Conservation (phyloP, 2,329 filamentous ascomycete genomes). For the Aureobasidium sp. region DNA sequence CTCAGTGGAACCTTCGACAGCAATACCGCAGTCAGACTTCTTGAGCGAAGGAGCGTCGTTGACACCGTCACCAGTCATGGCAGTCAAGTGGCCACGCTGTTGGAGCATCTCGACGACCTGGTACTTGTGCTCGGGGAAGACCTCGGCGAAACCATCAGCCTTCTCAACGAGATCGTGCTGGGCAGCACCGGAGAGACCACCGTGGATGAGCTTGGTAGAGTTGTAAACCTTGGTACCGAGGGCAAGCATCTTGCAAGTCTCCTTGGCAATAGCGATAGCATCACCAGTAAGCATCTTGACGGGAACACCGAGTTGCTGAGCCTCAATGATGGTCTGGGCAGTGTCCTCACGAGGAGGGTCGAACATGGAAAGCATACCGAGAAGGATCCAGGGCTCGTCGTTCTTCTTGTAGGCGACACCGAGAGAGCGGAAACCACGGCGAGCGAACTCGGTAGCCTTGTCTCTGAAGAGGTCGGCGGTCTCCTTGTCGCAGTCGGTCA, state of each 20-base stretch:
- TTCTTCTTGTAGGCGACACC: slow-evolving; percentile 75
- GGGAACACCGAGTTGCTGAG: slow-evolving; percentile 66
- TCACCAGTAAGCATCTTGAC: slow-evolving; percentile 81
- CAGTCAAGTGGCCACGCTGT: slow-evolving; percentile 64
- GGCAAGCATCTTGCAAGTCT: slow-evolving; percentile 76
- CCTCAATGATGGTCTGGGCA: slow-evolving; percentile 69
- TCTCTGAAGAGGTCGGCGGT: slow-evolving; percentile 60
- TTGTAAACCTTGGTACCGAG: slow-evolving; percentile 77
- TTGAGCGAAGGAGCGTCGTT: slow-evolving; percentile 68
- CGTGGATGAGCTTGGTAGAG: slow-evolving; percentile 69
- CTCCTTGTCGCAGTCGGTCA: slow-evolving; percentile 61
- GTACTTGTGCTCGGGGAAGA: slow-evolving; percentile 71
- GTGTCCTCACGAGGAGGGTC: slow-evolving; percentile 73
- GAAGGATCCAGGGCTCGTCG: slow-evolving; percentile 64
- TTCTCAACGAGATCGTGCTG: slow-evolving; percentile 72
- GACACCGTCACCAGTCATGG: slow-evolving; percentile 72
- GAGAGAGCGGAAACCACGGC: slow-evolving; percentile 72
- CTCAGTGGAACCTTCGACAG: slow-evolving; percentile 64
- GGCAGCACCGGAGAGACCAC: slow-evolving; percentile 64
- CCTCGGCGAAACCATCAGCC: slow-evolving; percentile 66
- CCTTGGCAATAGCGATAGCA: slow-evolving; percentile 71
- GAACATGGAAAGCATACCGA: slow-evolving; percentile 74
- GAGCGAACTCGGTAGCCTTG: slow-evolving; percentile 68
- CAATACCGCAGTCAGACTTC: slow-evolving; percentile 69
- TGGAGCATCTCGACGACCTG: slow-evolving; percentile 70